Evolutionary conservation across 331 rosid species (phyloP), one percentile per base, ranked within the genome.

Genomic region (Quercus tomentella): DNA sequence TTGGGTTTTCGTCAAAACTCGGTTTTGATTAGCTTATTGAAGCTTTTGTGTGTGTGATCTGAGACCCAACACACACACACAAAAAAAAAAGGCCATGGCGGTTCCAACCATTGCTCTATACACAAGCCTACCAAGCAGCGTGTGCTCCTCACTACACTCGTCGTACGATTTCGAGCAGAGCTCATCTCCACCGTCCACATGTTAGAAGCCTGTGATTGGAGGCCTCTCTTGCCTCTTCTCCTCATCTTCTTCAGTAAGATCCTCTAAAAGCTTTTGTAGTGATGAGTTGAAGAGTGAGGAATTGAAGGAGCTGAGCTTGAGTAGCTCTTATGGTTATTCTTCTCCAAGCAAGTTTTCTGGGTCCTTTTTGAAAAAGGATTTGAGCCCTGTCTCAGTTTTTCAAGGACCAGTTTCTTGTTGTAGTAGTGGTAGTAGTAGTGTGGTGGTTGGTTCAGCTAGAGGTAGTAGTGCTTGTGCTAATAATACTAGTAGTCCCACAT

Each of bases 311-410:
- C 54, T 92, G 65, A 41, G 45, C 45, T 41, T 2, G 45, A 78
- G 94, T 18, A 82, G 97, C 87, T 90, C 99, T 9, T 93, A 87
- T 52, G 86, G 94, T 2, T 91, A 88, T 72, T 88, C 94, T 21
- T 84, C 88, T 21, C 86, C 88, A 57, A 77, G 89, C 35, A 93
- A 96, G 75, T 86, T 88, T 25, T 65, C 67, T 23, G 96, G 91
- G 37, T 75, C 90, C 67, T 84, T 87, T 5, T 86, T 89, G 90
- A 88, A 86, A 56, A 80, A 90, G 79, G 98, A 93, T 52, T 93
- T 88, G 79, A 96, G 99, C 85, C 99, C 97, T 2, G 92, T 93
- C 12, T 96, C 98, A 8, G 99, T 93, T 72, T 92, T 93, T 56
- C 94, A 96, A 61, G 93, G 97, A 1, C 97, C 99, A 0, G 87